Conservation (phyloP, 108 stramenopile species). For the Conticribra weissflogii region DNA sequence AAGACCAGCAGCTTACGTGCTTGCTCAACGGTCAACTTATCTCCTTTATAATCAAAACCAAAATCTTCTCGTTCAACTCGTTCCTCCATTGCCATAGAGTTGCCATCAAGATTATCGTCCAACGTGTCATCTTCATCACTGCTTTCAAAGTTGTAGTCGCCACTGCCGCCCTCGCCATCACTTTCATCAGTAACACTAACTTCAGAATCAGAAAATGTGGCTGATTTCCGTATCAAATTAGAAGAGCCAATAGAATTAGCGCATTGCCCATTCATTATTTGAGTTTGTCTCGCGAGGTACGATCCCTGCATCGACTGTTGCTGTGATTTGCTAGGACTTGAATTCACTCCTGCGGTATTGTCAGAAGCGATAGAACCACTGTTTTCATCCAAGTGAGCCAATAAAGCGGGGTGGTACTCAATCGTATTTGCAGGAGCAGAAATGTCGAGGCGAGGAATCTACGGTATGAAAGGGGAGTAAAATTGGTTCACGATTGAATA, state of each 20-base stretch:
- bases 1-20: constrained; percentile 70
- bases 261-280: neutral
- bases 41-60: constrained; percentile 77
- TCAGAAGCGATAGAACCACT: neutral
- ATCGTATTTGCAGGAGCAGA: constrained; percentile 80
- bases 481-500: too few relatives aligned
- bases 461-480: neutral
- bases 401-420: constrained; percentile 89
- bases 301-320: constrained; percentile 1
- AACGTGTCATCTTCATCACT: too few relatives aligned
- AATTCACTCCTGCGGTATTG: neutral
- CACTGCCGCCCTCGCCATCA: constrained; percentile 49
- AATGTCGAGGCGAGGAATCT: constrained; percentile 88
- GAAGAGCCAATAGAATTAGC: neutral
- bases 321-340: neutral
- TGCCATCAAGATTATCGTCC: too few relatives aligned
- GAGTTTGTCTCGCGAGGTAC: constrained; percentile 16
- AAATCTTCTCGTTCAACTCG: constrained; percentile 75
- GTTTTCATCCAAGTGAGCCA: constrained; percentile 75
- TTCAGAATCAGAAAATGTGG: constrained; percentile 58
- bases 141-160: constrained; percentile 27
- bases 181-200: constrained; percentile 60
- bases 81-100: constrained; percentile 64
- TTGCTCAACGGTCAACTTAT: constrained; percentile 63
- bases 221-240: neutral